Conservation (phyloP, 495 filamentous ascomycete genomes). For the Trichocladium uniseriatum region DNA sequence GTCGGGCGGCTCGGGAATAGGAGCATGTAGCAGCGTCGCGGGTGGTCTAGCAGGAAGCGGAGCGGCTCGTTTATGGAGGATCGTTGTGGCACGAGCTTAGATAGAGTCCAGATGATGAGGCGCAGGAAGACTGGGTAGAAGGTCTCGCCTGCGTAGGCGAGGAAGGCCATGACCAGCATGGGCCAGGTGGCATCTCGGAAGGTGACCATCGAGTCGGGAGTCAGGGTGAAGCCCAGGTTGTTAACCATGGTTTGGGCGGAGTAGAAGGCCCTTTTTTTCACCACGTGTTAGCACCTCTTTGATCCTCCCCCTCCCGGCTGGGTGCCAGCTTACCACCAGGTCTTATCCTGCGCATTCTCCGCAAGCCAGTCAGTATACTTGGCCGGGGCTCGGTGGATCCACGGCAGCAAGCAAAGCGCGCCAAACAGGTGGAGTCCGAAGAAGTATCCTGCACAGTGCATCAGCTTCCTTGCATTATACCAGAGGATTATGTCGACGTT, state of each 20-base stretch:
- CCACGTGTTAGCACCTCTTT: not conserved
- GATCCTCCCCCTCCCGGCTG: not conserved
- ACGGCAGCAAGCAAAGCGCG: slow-evolving; percentile 57
- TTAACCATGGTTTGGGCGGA: slow-evolving; percentile 73
- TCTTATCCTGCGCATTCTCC: slow-evolving; percentile 47
- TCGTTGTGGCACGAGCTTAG: slow-evolving; percentile 44
- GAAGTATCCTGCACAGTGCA: slow-evolving; percentile 49
- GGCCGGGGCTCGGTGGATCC: slow-evolving; percentile 52
- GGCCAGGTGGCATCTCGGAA: slow-evolving; percentile 64
- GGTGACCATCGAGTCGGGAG: slow-evolving; percentile 76
- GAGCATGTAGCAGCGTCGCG: slow-evolving; percentile 81
- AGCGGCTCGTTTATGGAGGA: slow-evolving; percentile 71
- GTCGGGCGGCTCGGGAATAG: slow-evolving; percentile 76
- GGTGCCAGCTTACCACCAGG: slow-evolving; percentile 52
- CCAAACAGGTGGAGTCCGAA: slow-evolving; percentile 63
- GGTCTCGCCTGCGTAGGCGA: slow-evolving; percentile 85
- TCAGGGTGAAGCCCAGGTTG: slow-evolving; percentile 74
- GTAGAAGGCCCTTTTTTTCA: slow-evolving; percentile 52
- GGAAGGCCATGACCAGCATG: slow-evolving; percentile 59
- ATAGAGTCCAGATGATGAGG: slow-evolving; percentile 66
- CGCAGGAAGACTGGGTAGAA: slow-evolving; percentile 85
- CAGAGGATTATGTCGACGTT: slow-evolving; percentile 1
- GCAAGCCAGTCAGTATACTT: slow-evolving; percentile 53
- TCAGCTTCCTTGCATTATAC: not conserved
- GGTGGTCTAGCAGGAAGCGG: slow-evolving; percentile 79